Evolutionary conservation across 2,329 filamentous ascomycete species (phyloP), one percentile per base, ranked within the genome.

Genomic region (Dothistroma septosporum): DNA sequence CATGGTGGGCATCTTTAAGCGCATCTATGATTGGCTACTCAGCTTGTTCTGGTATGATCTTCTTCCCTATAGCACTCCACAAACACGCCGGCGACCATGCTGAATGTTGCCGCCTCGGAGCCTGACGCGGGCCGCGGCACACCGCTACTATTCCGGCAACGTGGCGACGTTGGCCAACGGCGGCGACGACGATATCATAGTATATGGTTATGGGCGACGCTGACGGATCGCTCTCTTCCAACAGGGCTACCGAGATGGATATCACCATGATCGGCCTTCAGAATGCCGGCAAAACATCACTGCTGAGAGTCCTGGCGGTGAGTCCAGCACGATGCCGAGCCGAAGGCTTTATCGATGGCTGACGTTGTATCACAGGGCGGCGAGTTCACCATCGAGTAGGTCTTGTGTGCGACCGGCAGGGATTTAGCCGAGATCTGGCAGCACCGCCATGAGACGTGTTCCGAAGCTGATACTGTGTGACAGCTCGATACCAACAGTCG

Each of bases 251-350:
- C 68, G 94, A 99, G 82, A 97, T 99, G 92, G 94, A 99, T 79
- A 93, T 99, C 75, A 97, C 94, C 69, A 96, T 99, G 89, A 93
- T 99, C 76, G 94, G 94, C 24, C 81, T 99, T 74, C 94, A 99
- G 76, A 97, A 97, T 80, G 94, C 94, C 61, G 94, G 94, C 73
- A 99, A 99, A 81, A 97, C 94, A 44, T 97, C 93, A 64, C 78
- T 99, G 73, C 82, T 99, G 76, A 86, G 92, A 70, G 93, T 97
- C 71, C 83, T 99, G 71, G 92, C 93, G 81, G 94, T 99, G 87
- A 85, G 93, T 61, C 62, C 50, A 37, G 41, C n/a, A 57, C 58
- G 50, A 61, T 53, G 53, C 41, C 61, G 59, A 58, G 60, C 58
- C 52, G 58, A 55, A 48, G 22, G 44, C 35, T 24, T 61, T 46